Conservation (phyloP, 2,329 filamentous ascomycete genomes). For the Fusarium setosum region DNA sequence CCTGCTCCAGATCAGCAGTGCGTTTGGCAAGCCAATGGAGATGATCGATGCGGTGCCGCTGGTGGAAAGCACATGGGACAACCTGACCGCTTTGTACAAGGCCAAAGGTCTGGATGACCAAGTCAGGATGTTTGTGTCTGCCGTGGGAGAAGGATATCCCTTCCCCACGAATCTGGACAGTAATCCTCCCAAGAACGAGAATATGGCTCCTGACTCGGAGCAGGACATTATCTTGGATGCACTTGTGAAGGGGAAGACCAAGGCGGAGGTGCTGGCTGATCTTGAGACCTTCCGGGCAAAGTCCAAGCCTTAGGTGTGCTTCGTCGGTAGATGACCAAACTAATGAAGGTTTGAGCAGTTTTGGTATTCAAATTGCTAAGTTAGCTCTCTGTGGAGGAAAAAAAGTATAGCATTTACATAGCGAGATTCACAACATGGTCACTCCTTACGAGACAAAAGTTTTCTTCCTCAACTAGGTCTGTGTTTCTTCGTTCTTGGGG, state of each 20-base stretch:
- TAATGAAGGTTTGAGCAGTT: neutral
- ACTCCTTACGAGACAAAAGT: neutral
- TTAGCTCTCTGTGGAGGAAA: neutral
- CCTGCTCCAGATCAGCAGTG: constrained; percentile 69
- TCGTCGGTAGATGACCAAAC: no score
- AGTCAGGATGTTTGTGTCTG: constrained; percentile 59
- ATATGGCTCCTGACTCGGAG: constrained; percentile 71
- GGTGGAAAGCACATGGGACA: constrained; percentile 58
- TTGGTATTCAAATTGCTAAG: neutral
- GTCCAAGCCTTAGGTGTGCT: constrained; percentile 22
- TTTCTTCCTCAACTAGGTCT: neutral
- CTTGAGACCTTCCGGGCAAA: constrained; percentile 43
- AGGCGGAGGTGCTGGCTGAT: constrained; percentile 52
- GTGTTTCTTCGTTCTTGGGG: neutral
- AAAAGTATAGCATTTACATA: neutral
- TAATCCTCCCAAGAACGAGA: constrained; percentile 64
- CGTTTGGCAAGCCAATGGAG: constrained; percentile 75
- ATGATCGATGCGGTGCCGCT: constrained; percentile 63
- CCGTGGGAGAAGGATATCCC: constrained; percentile 68
- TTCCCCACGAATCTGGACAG: constrained; percentile 72
- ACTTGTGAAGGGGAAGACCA: constrained; percentile 55
- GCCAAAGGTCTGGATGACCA: constrained; percentile 52
- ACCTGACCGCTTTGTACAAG: constrained; percentile 47
- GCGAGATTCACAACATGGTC: neutral
- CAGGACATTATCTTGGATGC: constrained; percentile 61